Conservation (phyloP, 176 grass and related monocot species). For the Juncus inflexus region DNA sequence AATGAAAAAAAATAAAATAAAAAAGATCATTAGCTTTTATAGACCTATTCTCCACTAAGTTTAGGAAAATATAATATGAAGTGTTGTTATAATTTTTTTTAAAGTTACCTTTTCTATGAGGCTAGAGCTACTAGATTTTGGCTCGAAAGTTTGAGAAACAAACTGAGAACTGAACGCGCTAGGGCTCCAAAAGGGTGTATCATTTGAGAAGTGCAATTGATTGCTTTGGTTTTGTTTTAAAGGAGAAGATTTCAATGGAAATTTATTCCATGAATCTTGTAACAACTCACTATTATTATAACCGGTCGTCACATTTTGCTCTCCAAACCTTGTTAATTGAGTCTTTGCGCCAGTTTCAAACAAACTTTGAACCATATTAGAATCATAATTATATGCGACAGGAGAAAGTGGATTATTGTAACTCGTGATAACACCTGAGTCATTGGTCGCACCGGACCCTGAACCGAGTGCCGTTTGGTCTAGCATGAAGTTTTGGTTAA, state of each 20-base stretch:
- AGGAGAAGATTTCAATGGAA: conserved; percentile 27
- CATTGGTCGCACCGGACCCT: not conserved
- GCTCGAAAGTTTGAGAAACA: conserved; percentile 13
- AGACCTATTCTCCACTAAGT: not conserved
- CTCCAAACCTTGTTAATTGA: conserved; percentile 22
- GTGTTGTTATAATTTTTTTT: no score
- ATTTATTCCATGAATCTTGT: conserved; percentile 35
- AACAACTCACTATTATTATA: conserved; percentile 17
- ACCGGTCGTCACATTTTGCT: not conserved
- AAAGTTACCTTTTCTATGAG: conserved; percentile 29
- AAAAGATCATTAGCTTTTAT: conserved; percentile 3
- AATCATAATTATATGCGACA: conserved; percentile 31
- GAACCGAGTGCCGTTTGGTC: conserved; percentile 27
- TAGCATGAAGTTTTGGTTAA: conserved; percentile 29
- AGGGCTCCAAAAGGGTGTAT: conserved; percentile 35
- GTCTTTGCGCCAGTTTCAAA: conserved; percentile 21
- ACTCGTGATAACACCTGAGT: conserved; percentile 6
- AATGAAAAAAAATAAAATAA: conserved; percentile 19
- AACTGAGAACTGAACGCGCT: conserved; percentile 15
- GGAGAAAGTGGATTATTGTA: conserved; percentile 20
- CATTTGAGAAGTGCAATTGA: conserved; percentile 36
- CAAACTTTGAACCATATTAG: conserved; percentile 24
- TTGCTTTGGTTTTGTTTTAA: conserved; percentile 31
- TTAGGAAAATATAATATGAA: no score
- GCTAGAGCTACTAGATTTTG: conserved; percentile 26